Evolutionary conservation across 2,329 filamentous ascomycete species (phyloP).

Genomic region (Thielaviopsis euricoi): DNA sequence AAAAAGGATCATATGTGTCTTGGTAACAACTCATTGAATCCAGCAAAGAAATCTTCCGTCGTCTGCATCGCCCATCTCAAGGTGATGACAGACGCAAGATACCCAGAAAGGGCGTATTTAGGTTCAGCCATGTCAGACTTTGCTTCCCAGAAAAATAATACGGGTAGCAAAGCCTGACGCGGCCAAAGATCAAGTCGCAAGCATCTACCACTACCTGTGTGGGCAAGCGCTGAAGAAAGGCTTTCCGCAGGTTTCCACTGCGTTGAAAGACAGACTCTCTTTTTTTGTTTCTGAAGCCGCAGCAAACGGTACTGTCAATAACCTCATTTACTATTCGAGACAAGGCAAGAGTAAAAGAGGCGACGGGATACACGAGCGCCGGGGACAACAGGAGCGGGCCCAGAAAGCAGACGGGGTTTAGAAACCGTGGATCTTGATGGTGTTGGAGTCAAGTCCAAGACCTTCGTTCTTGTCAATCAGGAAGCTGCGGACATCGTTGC

Average conservation of each 20-base stretch:
- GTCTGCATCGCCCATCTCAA: constrained; percentile 5
- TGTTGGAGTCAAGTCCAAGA: constrained; percentile 85
- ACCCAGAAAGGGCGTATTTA: not conserved
- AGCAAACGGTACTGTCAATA: not conserved
- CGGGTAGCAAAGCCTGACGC: not conserved
- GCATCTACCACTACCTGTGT: constrained; percentile 1
- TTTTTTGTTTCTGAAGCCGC: constrained; percentile 1
- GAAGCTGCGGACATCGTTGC: constrained; percentile 97
- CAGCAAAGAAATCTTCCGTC: not conserved
- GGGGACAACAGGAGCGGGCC: constrained; percentile 13
- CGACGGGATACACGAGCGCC: constrained; percentile 15
- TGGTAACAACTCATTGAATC: not conserved
- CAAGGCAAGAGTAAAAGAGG: not conserved
- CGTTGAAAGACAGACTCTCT: constrained; percentile 6
- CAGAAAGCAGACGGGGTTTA: constrained; percentile 18
- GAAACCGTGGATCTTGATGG: constrained; percentile 68
- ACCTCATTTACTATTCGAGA: not conserved
- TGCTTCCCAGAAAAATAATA: not conserved
- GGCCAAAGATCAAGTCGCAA: not conserved
- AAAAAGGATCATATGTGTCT: not conserved
- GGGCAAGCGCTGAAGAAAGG: constrained; percentile 5
- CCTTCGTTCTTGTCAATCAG: constrained; percentile 91
- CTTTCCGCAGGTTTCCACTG: constrained; percentile 9
- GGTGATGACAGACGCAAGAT: constrained; percentile 1
- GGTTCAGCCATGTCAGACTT: not conserved